Conservation (phyloP, 768 basidiomycete species). For the Suillus weaverae region DNA sequence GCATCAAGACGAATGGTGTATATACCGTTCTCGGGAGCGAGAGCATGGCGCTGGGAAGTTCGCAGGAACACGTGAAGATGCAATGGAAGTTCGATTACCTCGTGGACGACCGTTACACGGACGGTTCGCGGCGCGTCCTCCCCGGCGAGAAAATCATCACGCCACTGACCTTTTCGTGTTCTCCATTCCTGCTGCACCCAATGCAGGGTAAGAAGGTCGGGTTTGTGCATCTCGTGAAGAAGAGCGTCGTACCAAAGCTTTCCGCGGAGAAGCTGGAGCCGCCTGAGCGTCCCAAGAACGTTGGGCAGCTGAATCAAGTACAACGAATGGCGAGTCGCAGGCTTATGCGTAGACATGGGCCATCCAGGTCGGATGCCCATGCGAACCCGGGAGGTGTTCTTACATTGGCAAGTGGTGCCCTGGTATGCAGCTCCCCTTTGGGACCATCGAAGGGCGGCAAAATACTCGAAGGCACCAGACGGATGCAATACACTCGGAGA, state of each 20-base stretch:
- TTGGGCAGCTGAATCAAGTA: not conserved
- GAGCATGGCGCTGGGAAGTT: slow-evolving; percentile 26
- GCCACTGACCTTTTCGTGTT: slow-evolving; percentile 74
- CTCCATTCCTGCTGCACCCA: slow-evolving; percentile 59
- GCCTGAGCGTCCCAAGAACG: slow-evolving; percentile 25
- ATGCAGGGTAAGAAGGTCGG: slow-evolving; percentile 65
- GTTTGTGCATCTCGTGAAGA: slow-evolving; percentile 71
- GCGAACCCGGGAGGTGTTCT: slow-evolving; percentile 10
- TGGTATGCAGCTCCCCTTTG: slow-evolving; percentile 15
- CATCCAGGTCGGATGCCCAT: slow-evolving; percentile 25
- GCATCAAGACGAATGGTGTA: slow-evolving; percentile 69
- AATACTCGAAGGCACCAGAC: slow-evolving; percentile 8
- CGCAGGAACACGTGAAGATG: slow-evolving; percentile 41
- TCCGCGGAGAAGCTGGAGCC: slow-evolving; percentile 60
- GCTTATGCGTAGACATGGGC: slow-evolving; percentile 14
- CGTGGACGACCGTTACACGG: slow-evolving; percentile 58
- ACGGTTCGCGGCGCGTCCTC: slow-evolving; percentile 44
- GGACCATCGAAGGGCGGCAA: slow-evolving; percentile 4
- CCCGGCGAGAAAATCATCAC: slow-evolving; percentile 72
- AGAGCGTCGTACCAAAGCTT: slow-evolving; percentile 66
- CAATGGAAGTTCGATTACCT: slow-evolving; percentile 81
- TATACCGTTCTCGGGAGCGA: slow-evolving; percentile 75
- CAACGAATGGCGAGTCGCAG: slow-evolving; percentile 1
- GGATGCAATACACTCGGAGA: slow-evolving; percentile 28
- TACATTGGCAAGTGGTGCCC: slow-evolving; percentile 2